phyloP scores from a whole-genome alignment of 176 grass and related monocot genomes.

The Oryza glumipatula region DNA sequence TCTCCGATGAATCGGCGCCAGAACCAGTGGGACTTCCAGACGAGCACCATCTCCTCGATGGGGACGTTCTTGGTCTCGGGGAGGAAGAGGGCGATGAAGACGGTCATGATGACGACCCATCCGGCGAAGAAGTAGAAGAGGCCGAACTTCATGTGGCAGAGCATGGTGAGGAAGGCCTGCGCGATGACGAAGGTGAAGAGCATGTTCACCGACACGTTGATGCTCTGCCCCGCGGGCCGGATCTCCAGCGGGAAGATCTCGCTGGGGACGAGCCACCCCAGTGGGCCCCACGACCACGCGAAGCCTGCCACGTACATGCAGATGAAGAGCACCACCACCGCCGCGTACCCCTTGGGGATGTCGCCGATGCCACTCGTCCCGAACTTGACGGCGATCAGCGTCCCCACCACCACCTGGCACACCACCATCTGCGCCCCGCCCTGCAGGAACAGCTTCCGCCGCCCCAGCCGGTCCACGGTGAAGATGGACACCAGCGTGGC shows the following conservation, averaged over 20 bases:
- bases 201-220: constrained; percentile 98
- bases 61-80: constrained; percentile 98
- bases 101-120: constrained; percentile 90
- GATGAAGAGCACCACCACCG: constrained; percentile 83
- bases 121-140: constrained; percentile 98
- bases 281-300: constrained; percentile 96
- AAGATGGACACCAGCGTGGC: constrained; percentile 52
- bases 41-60: constrained; percentile 95
- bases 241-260: constrained; percentile 99
- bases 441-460: constrained; percentile 56
- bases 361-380: constrained; percentile 50
- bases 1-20: constrained; percentile 72
- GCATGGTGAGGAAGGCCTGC: constrained; percentile 85
- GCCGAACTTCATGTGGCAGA: constrained; percentile 90
- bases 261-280: constrained; percentile 93
- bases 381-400: constrained; percentile 48
- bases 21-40: constrained; percentile 92
- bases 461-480: constrained; percentile 58
- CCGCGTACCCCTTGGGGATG: constrained; percentile 65
- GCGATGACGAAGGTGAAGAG: constrained; percentile 95
- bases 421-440: constrained; percentile 60
- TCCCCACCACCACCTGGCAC: constrained; percentile 56
- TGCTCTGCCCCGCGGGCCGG: constrained; percentile 92
- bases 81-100: constrained; percentile 82
- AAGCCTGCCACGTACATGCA: constrained; percentile 88